These are phyloP conservation scores for Medicago lupulina DNA, from an alignment of 306 rosid species.

Conservation along the genomic window DNA sequence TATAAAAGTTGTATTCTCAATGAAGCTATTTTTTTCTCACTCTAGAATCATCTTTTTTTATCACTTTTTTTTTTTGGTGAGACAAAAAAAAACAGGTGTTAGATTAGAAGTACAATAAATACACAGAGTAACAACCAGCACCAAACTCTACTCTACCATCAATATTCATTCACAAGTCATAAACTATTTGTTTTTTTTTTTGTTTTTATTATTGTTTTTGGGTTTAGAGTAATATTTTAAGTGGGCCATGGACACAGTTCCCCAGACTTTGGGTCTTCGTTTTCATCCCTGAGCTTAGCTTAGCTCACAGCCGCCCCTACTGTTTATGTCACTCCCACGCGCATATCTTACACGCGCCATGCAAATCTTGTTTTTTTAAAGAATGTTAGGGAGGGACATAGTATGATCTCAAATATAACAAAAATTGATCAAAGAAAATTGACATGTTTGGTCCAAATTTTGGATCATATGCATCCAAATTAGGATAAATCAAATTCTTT, in stretches of 20 bases:
- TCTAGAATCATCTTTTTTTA: slow-evolving; percentile 29
- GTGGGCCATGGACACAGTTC: slow-evolving; percentile 51
- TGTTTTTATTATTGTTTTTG: too few relatives aligned
- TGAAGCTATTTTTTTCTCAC: not conserved
- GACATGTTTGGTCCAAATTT: too few relatives aligned
- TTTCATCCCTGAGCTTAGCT: slow-evolving; percentile 28
- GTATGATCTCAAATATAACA: too few relatives aligned
- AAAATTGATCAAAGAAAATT: too few relatives aligned
- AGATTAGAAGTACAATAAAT: slow-evolving; percentile 14
- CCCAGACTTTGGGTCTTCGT: slow-evolving; percentile 51
- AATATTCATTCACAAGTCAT: slow-evolving; percentile 21
- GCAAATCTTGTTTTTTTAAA: not conserved
- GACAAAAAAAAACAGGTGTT: slow-evolving; percentile 26
- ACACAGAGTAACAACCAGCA: slow-evolving; percentile 20
- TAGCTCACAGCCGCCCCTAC: slow-evolving; percentile 67
- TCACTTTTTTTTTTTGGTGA: not conserved
- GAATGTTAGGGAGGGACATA: too few relatives aligned
- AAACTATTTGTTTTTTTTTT: not conserved
- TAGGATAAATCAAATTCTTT: too few relatives aligned
- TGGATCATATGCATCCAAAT: too few relatives aligned
- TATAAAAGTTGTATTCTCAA: slow-evolving; percentile 2
- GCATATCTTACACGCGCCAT: not conserved
- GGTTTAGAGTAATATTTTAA: slow-evolving; percentile 5
- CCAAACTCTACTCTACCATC: slow-evolving; percentile 48
- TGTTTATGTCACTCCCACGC: slow-evolving; percentile 48